Base-by-base conservation (phyloP, 768 basidiomycete species). In the Scleroderma citrinum region DNA sequence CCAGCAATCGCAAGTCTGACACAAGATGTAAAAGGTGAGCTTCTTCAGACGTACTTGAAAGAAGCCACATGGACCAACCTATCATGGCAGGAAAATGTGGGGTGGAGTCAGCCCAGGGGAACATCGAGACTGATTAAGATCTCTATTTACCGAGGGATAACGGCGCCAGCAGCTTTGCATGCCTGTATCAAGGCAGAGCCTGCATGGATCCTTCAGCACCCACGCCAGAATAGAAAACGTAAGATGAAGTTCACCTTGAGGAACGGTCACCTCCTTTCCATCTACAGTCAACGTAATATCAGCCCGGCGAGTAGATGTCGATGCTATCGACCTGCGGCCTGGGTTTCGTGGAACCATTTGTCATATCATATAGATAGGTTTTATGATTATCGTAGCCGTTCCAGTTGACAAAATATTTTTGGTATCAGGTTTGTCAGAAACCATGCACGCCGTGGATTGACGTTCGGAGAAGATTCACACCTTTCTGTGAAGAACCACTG, bases 181-280 rank as follows among this genome's bases (percentile, higher is more conserved):
- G 93, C 93, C 69, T 96, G 93, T 64, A 96, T 95, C 62, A 95
- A 74, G n/a, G 93, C 93, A 57, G 92, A 89, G 47, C 91, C 90
- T 92, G 50, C 38, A 26, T 51, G n/a, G 44, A 44, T 30, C 38
- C 44, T 59, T 42, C 7, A 54, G 52, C 49, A 34, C 21, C 34
- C 5, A 46, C 38, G 32, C 48, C 45, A 30, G 29, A 40, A 31
- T 29, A 12, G n/a, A 30, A 51, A 11, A 37, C 23, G n/a, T 16
- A 45, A 42, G 40, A 40, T n/a, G 44, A 52, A 40, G 70, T 83
- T 48, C 50, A 89, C 94, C 95, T 74, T 95, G 92, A 23, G 92
- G 92, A 32, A 99, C 93, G 2, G 92, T 93, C 19, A 99, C 93
- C 72, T 93, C 87, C 70, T 94, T 96, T 55, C 95, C 95, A 68